Base-by-base conservation (phyloP, 2,329 filamentous ascomycete genomes). In the Colletotrichum sp. region DNA sequence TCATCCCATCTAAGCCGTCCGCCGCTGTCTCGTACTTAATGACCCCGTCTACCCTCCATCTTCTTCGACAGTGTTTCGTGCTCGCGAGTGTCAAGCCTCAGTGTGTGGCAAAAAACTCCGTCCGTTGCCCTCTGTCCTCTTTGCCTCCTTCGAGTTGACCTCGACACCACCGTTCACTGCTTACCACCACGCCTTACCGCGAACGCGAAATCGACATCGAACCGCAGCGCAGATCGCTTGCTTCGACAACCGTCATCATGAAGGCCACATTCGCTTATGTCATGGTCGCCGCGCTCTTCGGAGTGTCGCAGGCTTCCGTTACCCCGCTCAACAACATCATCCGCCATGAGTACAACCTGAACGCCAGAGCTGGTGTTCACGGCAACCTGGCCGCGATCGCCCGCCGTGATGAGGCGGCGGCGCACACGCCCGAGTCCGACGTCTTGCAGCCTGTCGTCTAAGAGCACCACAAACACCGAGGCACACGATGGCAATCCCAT, bases 251-350 rank as follows among this genome's bases (percentile, higher is more conserved):
- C 7, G 25, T 6, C 66, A 76, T 30, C 19, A 76, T 76, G 73
- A 76, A 76, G 73, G 49, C 49, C 36, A 65, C 73, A 16, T 3
- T 73, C 64, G 73, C 73, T 59, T 76, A 69, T 32, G 25, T 61
- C 59, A 32, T 73, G 15, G 73, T 49, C 34, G 70, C 59, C 39
- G 49, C 70, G 27, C 70, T 76, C 44, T 61, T 76, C 73, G 73
- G 73, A 49, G 70, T 64, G 6, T 36, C 73, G 57, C 70, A 65
- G 30, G 73, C 73, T 19, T 71, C 73, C 65, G 62, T 76, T 34
- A 76, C 64, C 22, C 73, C 73, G 34, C 12, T 76, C 39, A 76
- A 76, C 70, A 76, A 76, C 73, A 76, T 76, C 70, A 69, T 76
- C 29, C 73, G 73, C 13, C 73, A 76, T 29, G 73, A 76, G 64